Percentiles rank a stretch among this genome's conserved stretches.
Evolutionary conservation across 345 rosid genomes (phyloP).

Genomic region (Lepidium didymum): DNA sequence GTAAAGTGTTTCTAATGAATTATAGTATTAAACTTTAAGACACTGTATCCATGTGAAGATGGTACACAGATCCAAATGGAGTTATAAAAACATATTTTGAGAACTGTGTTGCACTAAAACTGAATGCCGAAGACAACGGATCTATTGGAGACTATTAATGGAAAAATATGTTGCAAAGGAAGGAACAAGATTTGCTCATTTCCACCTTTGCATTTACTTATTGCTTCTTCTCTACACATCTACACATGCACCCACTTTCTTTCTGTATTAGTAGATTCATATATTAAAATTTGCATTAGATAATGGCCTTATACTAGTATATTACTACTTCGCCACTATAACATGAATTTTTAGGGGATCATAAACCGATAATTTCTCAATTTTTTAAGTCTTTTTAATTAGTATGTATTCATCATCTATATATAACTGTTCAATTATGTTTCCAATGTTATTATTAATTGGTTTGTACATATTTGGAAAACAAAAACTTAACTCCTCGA

Average conservation of each 20-base stretch:
- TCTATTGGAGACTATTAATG: background rate
- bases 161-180: background rate
- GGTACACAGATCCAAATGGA: too few species aligned
- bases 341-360: background rate
- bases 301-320: background rate
- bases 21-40: too few species aligned
- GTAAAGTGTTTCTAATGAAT: too few species aligned
- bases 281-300: background rate
- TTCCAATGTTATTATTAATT: background rate
- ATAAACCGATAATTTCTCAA: background rate
- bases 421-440: background rate
- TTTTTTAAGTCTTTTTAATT: background rate
- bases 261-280: background rate
- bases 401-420: background rate
- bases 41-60: too few species aligned
- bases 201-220: conserved; percentile 10
- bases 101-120: too few species aligned
- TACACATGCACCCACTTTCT: conserved; percentile 12
- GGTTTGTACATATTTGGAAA: background rate
- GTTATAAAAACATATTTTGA: too few species aligned
- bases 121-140: conserved; percentile 16
- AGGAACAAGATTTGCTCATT: conserved; percentile 25
- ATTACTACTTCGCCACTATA: background rate
- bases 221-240: conserved; percentile 2
- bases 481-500: background rate